phyloP scores from a whole-genome alignment of 164 flowering plant species.

The Brasenia schreberi region DNA sequence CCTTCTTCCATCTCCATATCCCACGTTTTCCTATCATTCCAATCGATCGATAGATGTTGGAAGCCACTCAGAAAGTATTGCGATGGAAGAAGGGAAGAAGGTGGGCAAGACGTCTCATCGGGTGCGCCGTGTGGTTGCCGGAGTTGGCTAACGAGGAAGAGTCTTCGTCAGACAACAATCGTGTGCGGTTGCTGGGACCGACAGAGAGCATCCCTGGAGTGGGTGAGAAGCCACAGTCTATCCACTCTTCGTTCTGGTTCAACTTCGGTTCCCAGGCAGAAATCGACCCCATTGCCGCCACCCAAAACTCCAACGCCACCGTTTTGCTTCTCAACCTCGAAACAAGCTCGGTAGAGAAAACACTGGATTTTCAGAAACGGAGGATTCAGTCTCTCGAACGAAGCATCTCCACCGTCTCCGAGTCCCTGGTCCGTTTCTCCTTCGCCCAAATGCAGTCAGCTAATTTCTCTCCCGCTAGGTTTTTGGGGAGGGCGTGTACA shows the following conservation, averaged over 20 bases:
- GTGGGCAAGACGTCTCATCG: background rate
- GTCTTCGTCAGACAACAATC: conserved; percentile 24
- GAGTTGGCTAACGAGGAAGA: background rate
- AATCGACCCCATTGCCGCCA: conserved; percentile 31
- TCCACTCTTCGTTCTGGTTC: conserved; percentile 90
- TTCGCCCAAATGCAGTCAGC: conserved; percentile 58
- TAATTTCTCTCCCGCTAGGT: conserved; percentile 63
- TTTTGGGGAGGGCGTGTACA: too few species aligned
- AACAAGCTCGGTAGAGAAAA: conserved; percentile 19
- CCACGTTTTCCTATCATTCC: too few species aligned
- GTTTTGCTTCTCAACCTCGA: conserved; percentile 90
- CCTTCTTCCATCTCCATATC: too few species aligned
- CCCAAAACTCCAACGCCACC: conserved; percentile 35
- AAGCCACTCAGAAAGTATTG: too few species aligned
- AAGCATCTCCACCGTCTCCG: conserved; percentile 63
- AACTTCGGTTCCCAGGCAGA: conserved; percentile 85
- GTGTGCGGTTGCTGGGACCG: conserved; percentile 79
- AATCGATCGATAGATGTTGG: too few species aligned
- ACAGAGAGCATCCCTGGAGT: conserved; percentile 33
- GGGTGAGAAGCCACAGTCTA: conserved; percentile 50
- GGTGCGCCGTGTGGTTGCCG: background rate
- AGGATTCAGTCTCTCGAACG: conserved; percentile 66
- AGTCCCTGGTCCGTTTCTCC: conserved; percentile 48
- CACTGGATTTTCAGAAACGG: conserved; percentile 42
- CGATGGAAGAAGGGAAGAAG: conserved; percentile 5